Evolutionary conservation across 352 stramenopile genomes (phyloP), one percentile per base, ranked within the genome.

Genomic region (Blastocystis hominis): DNA sequence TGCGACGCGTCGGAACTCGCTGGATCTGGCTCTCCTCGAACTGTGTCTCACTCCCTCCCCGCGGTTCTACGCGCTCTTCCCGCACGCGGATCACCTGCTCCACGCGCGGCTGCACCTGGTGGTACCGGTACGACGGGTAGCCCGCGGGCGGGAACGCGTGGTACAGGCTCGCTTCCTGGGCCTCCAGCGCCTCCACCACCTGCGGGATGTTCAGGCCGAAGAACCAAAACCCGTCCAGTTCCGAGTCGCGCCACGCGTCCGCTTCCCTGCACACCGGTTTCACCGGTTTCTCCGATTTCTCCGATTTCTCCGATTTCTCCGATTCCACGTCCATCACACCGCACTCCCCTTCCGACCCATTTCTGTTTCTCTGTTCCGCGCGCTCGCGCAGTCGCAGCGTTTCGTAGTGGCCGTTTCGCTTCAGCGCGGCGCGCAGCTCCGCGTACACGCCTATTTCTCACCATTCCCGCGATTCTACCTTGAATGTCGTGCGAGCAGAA

Each of bases 181-280:
- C 55, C 46, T 76, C 66, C 36, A 55, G 20, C n/a, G 66, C 66
- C 15, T 36, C 30, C 40, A 76, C 66, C 40, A 76, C 66, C 17
- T 76, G 40, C 40, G 66, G 66, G 7, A 54, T 36, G 40, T 76
- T 76, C 46, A 76, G 36, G 6, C 66, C 66, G 66, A 76, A 76
- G 66, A 76, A 76, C 40, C 36, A 76, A 30, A 56, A 76, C 46
- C 66, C 66, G 40, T 76, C 66, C 66, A 76, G 40, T 10, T 42
- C 66, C 2, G 3, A 7, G 24, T 42, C 53, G 7, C 55, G 34
- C 40, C 6, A 17, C 10, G 5, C 17, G 9, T 76, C 66, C 36
- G 55, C 2, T 24, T 20, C n/a, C n/a, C n/a, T n/a, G n/a, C n/a
- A n/a, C n/a, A n/a, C n/a, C n/a, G n/a, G n/a, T n/a, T n/a, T n/a